Conservation (phyloP, 768 basidiomycete genomes). For the Psilocybe subaeruginosa region DNA sequence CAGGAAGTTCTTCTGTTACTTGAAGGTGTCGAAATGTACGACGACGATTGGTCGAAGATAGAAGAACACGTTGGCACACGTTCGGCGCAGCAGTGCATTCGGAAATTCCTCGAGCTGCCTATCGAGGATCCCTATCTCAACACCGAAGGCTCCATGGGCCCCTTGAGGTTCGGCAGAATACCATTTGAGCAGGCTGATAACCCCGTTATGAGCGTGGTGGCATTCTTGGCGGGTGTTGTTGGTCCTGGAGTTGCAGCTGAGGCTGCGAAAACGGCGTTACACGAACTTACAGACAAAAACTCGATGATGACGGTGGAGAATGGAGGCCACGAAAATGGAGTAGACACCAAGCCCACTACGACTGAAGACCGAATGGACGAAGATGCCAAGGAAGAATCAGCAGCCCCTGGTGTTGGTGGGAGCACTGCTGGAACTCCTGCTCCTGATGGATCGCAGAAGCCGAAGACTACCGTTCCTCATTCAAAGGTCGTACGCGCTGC, state of each 20-base stretch:
- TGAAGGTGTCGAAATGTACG: slow-evolving; percentile 98
- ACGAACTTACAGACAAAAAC: slow-evolving; percentile 70
- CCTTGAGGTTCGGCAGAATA: slow-evolving; percentile 73
- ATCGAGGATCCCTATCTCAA: slow-evolving; percentile 95
- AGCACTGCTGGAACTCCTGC: slow-evolving; percentile 28
- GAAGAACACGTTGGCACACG: slow-evolving; percentile 93
- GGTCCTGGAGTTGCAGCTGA: slow-evolving; percentile 90
- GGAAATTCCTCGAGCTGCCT: slow-evolving; percentile 92
- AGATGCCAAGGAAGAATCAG: slow-evolving; percentile 32
- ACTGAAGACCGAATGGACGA: slow-evolving; percentile 54
- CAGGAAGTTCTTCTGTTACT: slow-evolving; percentile 87
- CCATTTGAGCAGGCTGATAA: slow-evolving; percentile 97
- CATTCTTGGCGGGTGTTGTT: slow-evolving; percentile 93
- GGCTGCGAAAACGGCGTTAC: slow-evolving; percentile 89
- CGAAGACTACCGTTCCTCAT: slow-evolving; percentile 54
- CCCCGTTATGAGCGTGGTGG: slow-evolving; percentile 98
- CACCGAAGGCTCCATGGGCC: slow-evolving; percentile 74
- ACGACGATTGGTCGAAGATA: slow-evolving; percentile 94
- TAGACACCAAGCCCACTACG: slow-evolving; percentile 33
- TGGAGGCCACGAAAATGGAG: slow-evolving; percentile 29
- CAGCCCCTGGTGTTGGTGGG: slow-evolving; percentile 8
- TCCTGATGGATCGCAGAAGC: slow-evolving; percentile 41
- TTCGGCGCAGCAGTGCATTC: slow-evolving; percentile 92
- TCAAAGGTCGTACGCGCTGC: slow-evolving; percentile 85
- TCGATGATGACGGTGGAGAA: slow-evolving; percentile 34